Base-by-base conservation (phyloP, 768 basidiomycete species). In the Leucocoprinus sp. region DNA sequence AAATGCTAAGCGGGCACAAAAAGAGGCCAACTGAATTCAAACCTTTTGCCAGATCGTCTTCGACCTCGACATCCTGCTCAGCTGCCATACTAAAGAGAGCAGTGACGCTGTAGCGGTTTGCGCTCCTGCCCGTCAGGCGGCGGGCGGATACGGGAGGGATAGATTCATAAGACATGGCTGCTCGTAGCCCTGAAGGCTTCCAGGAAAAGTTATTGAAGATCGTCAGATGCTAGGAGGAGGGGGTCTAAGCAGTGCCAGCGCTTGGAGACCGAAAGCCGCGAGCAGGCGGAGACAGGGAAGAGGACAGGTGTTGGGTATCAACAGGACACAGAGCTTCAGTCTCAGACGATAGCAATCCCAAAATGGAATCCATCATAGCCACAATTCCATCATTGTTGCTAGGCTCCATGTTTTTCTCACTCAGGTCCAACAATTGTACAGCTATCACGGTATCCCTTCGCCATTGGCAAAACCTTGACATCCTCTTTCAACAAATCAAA, bases 61-160 rank as follows among this genome's bases (percentile, higher is more conserved):
- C 93, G 36, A 97, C 88, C 64, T 98, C 95, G 8, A 93, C 84
- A 61, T 98, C 95, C 71, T 97, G 93, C 67, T 98, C 95, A 27
- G 95, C 95, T 9, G 93, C 95, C 84, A 98, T 93, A 57, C 88
- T 91, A 62, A 95, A 97, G 54, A 97, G 72, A 21, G 91, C 91
- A 40, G 89, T 97, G 29, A 97, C 93, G 62, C 85, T 89, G 68
- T 96, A 95, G 48, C 93, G 84, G 68, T 96, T 95, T 54, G 90
- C 93, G 63, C 91, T 96, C 62, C 93, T 71, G 71, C 92, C 92
- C 27, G 88, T 89, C 59, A 88, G 74, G 23, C 89, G 76, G 55
- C 86, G 79, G 52, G 77, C 67, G 51, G 82, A 82, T 58, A 82
- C 72, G 42, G 85, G 78, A 21, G 84, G 82, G 40, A 68, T 64